Conservation (phyloP, 1,284 basidiomycete genomes). For the Microbotryum saponariae region DNA sequence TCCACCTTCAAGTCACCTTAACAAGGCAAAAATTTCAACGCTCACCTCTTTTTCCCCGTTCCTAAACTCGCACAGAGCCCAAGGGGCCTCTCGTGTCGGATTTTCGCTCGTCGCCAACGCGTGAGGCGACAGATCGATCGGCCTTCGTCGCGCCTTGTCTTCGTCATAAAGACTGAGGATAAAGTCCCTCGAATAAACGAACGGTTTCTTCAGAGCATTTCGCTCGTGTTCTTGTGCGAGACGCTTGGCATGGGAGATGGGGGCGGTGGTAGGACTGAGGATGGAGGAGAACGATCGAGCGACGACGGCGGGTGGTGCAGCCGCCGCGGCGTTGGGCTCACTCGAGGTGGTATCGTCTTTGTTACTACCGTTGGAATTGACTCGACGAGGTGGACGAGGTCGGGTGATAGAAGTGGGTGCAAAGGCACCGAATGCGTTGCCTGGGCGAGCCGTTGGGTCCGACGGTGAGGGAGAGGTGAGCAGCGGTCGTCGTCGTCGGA, state of each 20-base stretch:
- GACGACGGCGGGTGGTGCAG: neutral
- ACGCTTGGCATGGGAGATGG: neutral
- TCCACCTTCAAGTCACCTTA: too few species aligned
- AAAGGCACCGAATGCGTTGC: too few species aligned
- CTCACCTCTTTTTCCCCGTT: slow-evolving; percentile 32
- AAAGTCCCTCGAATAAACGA: slow-evolving; percentile 32
- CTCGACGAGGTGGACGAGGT: neutral
- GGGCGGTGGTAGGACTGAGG: slow-evolving; percentile 17
- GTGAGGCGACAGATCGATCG: slow-evolving; percentile 27
- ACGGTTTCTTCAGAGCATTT: slow-evolving; percentile 15
- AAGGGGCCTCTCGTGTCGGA: slow-evolving; percentile 14
- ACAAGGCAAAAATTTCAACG: neutral
- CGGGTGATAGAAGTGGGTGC: too few species aligned
- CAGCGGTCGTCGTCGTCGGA: too few species aligned
- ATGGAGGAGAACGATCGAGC: slow-evolving; percentile 28
- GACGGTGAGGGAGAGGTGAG: too few species aligned
- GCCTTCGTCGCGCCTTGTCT: slow-evolving; percentile 28
- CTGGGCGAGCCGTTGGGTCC: too few species aligned
- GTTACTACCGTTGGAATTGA: neutral
- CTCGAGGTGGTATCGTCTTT: neutral
- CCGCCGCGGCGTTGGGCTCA: neutral
- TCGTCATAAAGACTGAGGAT: slow-evolving; percentile 31
- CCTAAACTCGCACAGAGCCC: slow-evolving; percentile 28
- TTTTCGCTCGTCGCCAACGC: slow-evolving; percentile 19
- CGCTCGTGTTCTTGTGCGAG: neutral